A percentile compares a stretch with the other conserved stretches of the same genome.
These are phyloP conservation scores for Polyporus tsugae DNA, from an alignment of 1,284 basidiomycete species.

Conservation along the genomic window DNA sequence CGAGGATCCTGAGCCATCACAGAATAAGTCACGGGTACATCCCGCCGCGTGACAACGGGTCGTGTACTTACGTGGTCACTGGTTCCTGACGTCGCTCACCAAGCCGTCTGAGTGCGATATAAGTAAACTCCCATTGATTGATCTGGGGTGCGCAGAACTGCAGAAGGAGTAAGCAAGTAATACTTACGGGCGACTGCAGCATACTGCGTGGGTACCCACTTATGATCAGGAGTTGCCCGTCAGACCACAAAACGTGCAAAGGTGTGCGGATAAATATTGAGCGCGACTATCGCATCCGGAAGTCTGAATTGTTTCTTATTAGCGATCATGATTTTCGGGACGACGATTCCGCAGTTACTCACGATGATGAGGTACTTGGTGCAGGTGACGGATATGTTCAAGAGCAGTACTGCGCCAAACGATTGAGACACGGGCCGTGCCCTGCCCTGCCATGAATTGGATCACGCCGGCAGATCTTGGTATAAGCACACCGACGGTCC, in stretches of 20 bases:
- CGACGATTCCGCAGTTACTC: slow-evolving; percentile 1
- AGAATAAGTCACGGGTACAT: neutral
- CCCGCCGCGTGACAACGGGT: neutral
- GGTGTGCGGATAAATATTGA: neutral
- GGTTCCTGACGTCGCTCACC: neutral
- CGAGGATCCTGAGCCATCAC: neutral
- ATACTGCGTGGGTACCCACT: neutral
- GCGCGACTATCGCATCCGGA: neutral
- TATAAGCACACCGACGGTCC: neutral
- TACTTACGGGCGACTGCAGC: neutral
- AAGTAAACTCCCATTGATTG: neutral
- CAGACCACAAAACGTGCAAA: neutral
- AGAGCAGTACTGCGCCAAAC: neutral
- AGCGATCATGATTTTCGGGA: slow-evolving; percentile 1
- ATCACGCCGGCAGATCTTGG: neutral
- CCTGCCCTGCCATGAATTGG: neutral
- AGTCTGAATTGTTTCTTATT: neutral
- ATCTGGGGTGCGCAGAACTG: neutral
- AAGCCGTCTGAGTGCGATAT: neutral
- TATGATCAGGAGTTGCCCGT: neutral
- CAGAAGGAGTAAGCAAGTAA: neutral
- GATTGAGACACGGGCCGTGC: neutral
- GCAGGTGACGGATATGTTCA: neutral
- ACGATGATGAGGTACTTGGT: neutral
- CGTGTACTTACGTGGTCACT: neutral